These are phyloP conservation scores for Tylopilus vinaceipallidus DNA, from an alignment of 768 basidiomycete genomes.

Conservation along the genomic window DNA sequence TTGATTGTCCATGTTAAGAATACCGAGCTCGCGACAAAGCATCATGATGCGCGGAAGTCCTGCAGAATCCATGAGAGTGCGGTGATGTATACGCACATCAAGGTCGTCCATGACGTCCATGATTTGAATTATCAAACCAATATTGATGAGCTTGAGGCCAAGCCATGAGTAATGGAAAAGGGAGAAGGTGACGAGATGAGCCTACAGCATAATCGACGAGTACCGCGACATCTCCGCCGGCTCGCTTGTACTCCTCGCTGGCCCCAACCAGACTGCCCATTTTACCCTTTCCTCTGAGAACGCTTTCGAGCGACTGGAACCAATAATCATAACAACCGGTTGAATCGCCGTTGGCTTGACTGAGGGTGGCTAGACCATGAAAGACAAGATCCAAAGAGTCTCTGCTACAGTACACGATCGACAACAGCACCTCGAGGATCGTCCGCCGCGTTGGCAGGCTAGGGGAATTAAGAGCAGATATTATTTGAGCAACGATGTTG, in stretches of 20 bases:
- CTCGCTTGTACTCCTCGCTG: conserved; percentile 81
- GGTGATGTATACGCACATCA: conserved; percentile 82
- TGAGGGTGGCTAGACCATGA: conserved; percentile 71
- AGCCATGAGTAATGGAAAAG: conserved; percentile 12
- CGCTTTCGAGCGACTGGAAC: conserved; percentile 79
- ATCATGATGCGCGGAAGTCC: conserved; percentile 74
- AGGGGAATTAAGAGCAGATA: conserved; percentile 79
- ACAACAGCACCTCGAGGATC: conserved; percentile 76
- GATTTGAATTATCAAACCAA: conserved; percentile 70
- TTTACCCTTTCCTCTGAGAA: conserved; percentile 80
- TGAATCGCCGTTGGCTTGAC: conserved; percentile 56
- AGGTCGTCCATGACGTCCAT: conserved; percentile 68
- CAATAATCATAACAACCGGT: conserved; percentile 78
- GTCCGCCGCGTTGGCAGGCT: conserved; percentile 75
- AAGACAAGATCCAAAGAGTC: conserved; percentile 67
- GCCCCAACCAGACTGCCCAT: conserved; percentile 97
- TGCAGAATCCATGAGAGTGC: conserved; percentile 85
- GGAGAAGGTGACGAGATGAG: conserved; percentile 9
- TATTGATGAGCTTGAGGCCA: conserved; percentile 43
- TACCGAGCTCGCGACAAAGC: conserved; percentile 64
- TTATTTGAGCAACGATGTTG: conserved; percentile 73
- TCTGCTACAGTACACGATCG: conserved; percentile 65
- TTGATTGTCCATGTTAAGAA: conserved; percentile 63
- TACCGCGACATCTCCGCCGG: conserved; percentile 60
- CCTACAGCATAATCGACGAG: conserved; percentile 86